These are phyloP conservation scores for Spizellomyces sp. DNA, from an alignment of 192 early-diverging fungal species.

Conservation along the genomic window DNA sequence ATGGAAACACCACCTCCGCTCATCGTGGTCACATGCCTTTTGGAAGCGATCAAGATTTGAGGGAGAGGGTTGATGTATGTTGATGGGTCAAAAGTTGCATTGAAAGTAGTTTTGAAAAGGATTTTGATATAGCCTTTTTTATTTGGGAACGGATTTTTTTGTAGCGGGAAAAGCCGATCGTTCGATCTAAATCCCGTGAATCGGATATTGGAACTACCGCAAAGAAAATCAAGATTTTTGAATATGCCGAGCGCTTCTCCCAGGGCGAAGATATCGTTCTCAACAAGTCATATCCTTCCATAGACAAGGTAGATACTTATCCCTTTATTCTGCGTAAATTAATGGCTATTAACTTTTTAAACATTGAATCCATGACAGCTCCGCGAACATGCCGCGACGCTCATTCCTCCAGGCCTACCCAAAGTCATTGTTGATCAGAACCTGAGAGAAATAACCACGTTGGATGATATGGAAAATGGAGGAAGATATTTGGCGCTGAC, in stretches of 20 bases:
- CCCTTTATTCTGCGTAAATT: background rate
- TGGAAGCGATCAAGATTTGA: constrained; percentile 28
- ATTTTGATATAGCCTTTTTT: background rate
- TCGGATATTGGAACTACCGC: constrained; percentile 31
- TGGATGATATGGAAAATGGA: constrained; percentile 35
- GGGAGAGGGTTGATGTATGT: constrained; percentile 11
- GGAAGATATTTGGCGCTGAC: constrained; percentile 34
- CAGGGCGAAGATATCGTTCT: constrained; percentile 33
- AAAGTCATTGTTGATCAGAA: constrained; percentile 34
- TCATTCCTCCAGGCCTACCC: constrained; percentile 30
- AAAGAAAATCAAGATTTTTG: constrained; percentile 30
- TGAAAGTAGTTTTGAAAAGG: background rate
- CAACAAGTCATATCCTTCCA: constrained; percentile 30
- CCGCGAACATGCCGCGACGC: constrained; percentile 21
- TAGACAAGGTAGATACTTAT: constrained; percentile 20
- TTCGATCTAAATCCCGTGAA: constrained; percentile 22
- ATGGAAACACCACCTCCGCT: constrained; percentile 32
- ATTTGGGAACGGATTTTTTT: background rate
- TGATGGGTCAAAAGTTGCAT: background rate
- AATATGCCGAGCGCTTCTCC: constrained; percentile 31
- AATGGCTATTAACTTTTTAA: background rate
- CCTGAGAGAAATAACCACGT: constrained; percentile 20
- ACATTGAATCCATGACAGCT: constrained; percentile 14
- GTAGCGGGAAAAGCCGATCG: constrained; percentile 30
- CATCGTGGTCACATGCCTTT: constrained; percentile 25